These are phyloP conservation scores for Orbilia javanica DNA, from an alignment of 2,329 filamentous ascomycete genomes.

Conservation along the genomic window DNA sequence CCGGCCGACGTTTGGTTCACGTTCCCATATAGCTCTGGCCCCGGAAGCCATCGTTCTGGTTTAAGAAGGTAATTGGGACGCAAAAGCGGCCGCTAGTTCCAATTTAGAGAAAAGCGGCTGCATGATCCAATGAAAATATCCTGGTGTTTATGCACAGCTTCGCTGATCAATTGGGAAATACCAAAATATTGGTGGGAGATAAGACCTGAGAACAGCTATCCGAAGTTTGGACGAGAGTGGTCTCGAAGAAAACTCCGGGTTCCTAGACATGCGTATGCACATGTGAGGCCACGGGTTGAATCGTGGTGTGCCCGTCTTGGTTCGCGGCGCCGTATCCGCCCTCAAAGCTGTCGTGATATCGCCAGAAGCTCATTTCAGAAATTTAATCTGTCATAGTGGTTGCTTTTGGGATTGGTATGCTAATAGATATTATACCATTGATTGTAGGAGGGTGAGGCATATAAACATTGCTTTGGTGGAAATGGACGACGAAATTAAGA, in stretches of 20 bases:
- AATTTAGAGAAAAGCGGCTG: not conserved
- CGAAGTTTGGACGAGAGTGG: not conserved
- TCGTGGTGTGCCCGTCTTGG: not conserved
- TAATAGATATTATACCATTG: not conserved
- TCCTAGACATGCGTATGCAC: not conserved
- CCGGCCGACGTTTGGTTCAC: not conserved
- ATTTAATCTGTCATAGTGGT: not conserved
- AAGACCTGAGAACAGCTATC: not conserved
- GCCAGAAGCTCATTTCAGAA: not conserved
- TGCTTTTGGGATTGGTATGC: not conserved
- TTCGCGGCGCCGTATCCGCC: not conserved
- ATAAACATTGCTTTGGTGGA: conserved; percentile 1
- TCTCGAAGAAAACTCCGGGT: not conserved
- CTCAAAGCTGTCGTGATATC: not conserved
- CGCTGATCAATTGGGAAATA: no score
- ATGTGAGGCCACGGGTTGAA: not conserved
- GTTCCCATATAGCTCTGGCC: conserved; percentile 1
- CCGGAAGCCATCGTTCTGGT: not conserved
- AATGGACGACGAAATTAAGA: not conserved
- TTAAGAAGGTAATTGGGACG: not conserved
- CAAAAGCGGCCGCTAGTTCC: conserved; percentile 12
- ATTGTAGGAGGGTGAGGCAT: conserved; percentile 1
- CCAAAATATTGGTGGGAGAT: not conserved
- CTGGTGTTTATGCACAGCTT: conserved; percentile 1
- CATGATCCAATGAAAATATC: not conserved